Conservation (phyloP, 345 rosid species). For the Linum trigynum region DNA sequence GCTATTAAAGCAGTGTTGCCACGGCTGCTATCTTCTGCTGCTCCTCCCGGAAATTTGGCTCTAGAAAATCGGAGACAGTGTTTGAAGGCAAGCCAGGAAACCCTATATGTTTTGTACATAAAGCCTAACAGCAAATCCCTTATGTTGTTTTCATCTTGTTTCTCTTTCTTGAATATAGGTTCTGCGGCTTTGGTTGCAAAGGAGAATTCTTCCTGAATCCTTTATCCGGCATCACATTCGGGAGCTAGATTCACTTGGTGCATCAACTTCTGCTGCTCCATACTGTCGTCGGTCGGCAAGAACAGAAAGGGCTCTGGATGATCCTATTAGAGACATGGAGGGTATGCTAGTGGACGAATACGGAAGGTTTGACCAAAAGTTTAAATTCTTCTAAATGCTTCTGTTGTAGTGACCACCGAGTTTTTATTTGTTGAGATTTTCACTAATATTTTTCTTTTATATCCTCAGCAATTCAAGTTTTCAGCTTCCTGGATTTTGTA, state of each 20-base stretch:
- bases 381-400: neutral
- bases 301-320: conserved; percentile 88
- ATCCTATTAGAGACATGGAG: conserved; percentile 97
- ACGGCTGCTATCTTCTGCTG: conserved; percentile 67
- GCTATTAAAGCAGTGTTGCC: conserved; percentile 64
- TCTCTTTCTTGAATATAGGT: conserved; percentile 31
- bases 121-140: conserved; percentile 5
- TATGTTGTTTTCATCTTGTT: conserved; percentile 2
- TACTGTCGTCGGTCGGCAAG: conserved; percentile 92
- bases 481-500: conserved; percentile 90
- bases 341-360: conserved; percentile 96
- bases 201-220: conserved; percentile 74
- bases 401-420: conserved; percentile 6
- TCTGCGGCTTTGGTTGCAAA: conserved; percentile 82
- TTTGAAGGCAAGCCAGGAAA: conserved; percentile 46
- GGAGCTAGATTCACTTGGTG: conserved; percentile 58
- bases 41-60: conserved; percentile 63
- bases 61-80: conserved; percentile 83
- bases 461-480: conserved; percentile 84
- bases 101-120: neutral
- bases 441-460: conserved; percentile 18
- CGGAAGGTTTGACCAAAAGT: conserved; percentile 54
- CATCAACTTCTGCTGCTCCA: conserved; percentile 50
- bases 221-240: conserved; percentile 64
- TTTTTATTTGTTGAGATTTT: conserved; percentile 1